phyloP scores from a whole-genome alignment of 352 stramenopile species.

The Thalassiosira livingstoniorum region DNA sequence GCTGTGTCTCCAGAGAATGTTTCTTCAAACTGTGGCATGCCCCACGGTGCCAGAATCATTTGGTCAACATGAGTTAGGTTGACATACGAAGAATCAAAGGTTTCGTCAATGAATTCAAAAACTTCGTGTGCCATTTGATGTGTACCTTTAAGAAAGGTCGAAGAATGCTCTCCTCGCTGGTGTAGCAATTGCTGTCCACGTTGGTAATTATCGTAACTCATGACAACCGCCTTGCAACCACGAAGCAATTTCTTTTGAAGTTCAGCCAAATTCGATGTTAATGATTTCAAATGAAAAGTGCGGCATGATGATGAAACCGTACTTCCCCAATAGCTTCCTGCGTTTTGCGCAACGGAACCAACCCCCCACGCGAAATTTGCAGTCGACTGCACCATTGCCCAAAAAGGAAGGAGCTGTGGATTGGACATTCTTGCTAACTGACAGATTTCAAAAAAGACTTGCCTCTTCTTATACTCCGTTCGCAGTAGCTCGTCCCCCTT shows the following conservation, averaged over 20 bases:
- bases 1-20: too few relatives aligned
- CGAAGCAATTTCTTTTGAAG: background rate
- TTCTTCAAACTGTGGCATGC: too few relatives aligned
- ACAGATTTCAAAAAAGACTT: background rate
- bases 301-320: background rate
- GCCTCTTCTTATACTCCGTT: background rate
- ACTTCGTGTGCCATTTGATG: background rate
- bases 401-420: background rate
- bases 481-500: background rate
- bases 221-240: background rate
- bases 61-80: background rate
- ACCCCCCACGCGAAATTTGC: background rate
- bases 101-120: background rate
- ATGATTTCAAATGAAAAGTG: background rate
- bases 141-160: background rate
- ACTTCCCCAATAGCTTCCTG: background rate
- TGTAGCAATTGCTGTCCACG: background rate
- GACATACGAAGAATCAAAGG: background rate
- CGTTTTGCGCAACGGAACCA: background rate
- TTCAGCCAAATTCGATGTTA: background rate
- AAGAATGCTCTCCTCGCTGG: background rate
- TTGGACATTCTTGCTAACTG: background rate
- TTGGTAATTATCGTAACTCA: too few relatives aligned
- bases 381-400: background rate
- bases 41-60: too few relatives aligned